Base-by-base conservation (phyloP, 108 stramenopile genomes). In the Conticribra guillardii region DNA sequence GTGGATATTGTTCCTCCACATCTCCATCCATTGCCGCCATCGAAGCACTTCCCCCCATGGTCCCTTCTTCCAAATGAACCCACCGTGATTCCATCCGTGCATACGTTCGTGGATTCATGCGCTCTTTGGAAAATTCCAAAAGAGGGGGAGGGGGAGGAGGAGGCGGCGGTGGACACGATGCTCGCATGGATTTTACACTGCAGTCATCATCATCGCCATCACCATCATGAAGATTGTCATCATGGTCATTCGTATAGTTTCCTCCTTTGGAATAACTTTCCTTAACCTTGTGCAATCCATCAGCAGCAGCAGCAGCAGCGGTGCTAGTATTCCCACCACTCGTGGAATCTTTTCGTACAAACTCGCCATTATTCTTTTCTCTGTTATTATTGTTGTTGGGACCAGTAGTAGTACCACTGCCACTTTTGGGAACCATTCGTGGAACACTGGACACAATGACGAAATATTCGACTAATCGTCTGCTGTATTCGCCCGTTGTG, bases 391-490 rank as follows among this genome's bases (percentile, higher is more conserved):
- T 4, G 21, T n/a, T 4, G 21, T 51, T 51, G 8, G 21, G n/a
- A 15, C n/a, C 16, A 15, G 5, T 51, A 15, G 4, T 21, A 51
- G 5, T 4, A 15, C 21, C 21, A 51, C n/a, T 18, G n/a, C 50
- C 21, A 21, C 21, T 51, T 51, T 15, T 4, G 4, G 8, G 19
- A 51, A 22, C 16, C 21, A n/a, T 22, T 18, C 50, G 69, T 53
- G 77, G 73, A 21, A 74, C 73, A 31, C 79, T 81, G 17, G 87
- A 87, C 4, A 93, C 85, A 14, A 96, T 87, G 14, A 93, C 89
- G 64, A 96, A 89, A 59, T 96, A 96, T 65, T 96, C 95, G 16
- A 93, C 92, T 54, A 94, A 73, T 47, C 92, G 80, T 19, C 85
- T 79, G 27, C 82, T 84, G 37, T 48, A 64, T 45, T 66, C 69